Percentiles rank a stretch among this genome's conserved stretches.
These are phyloP conservation scores for Yamadazyma takamatsuzukensis DNA, from an alignment of 805 yeast genomes.

Conservation along the genomic window DNA sequence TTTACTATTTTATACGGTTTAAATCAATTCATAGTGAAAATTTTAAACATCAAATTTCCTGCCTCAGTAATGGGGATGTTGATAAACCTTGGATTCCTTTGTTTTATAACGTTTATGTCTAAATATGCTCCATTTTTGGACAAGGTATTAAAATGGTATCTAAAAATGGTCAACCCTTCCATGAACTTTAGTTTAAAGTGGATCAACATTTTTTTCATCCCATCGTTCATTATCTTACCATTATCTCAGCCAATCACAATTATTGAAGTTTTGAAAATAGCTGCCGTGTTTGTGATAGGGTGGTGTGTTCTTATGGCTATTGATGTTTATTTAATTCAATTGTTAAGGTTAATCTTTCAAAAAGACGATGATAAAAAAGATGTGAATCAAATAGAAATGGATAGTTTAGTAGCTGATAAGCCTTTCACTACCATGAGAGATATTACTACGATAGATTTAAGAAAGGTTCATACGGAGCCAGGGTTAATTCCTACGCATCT, in stretches of 20 bases:
- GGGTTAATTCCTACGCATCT: no score
- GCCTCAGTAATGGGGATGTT: constrained; percentile 72
- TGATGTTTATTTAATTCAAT: constrained; percentile 36
- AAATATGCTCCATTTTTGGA: constrained; percentile 14
- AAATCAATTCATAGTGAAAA: constrained; percentile 42
- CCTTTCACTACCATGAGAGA: constrained; percentile 25
- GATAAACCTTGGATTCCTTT: constrained; percentile 46
- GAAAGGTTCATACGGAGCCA: constrained; percentile 15
- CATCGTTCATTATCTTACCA: constrained; percentile 71
- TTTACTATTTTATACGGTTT: constrained; percentile 51
- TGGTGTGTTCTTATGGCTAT: constrained; percentile 48
- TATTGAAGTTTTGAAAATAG: constrained; percentile 67
- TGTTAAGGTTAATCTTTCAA: constrained; percentile 16
- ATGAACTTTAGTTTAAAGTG: constrained; percentile 67
- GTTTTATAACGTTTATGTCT: constrained; percentile 28
- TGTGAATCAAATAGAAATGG: constrained; percentile 1
- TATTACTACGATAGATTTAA: constrained; percentile 36
- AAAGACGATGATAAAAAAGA: constrained; percentile 1
- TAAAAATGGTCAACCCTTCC: constrained; percentile 50
- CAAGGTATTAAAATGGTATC: constrained; percentile 24
- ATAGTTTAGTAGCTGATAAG: constrained; percentile 3
- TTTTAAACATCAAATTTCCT: constrained; percentile 54
- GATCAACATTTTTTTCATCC: constrained; percentile 77
- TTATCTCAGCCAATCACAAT: constrained; percentile 62
- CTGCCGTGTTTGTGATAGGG: constrained; percentile 69